Evolutionary conservation across 148 eudicot genomes (phyloP).

Genomic region (Rhododendron simsii): DNA sequence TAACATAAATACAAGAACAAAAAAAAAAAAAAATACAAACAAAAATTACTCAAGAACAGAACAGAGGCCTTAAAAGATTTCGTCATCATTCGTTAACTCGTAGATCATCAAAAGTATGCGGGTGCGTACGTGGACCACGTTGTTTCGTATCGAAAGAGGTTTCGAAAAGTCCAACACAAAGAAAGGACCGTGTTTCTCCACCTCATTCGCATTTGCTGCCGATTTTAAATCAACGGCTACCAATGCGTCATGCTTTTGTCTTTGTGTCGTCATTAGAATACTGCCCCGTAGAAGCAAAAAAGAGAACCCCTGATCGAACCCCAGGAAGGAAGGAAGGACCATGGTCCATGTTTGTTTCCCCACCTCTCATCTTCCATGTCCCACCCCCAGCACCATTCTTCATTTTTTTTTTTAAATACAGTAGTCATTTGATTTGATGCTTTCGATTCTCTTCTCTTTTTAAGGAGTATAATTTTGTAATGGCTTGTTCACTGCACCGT

Average conservation of each 20-base stretch:
- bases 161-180: neutral
- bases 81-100: neutral
- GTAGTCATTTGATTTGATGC: neutral
- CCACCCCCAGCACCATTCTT: neutral
- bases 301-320: neutral
- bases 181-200: neutral
- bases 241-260: neutral
- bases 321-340: neutral
- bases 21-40: too few relatives aligned
- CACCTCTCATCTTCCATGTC: neutral
- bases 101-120: neutral
- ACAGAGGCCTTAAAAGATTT: neutral
- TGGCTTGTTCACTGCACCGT: neutral
- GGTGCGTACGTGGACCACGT: neutral
- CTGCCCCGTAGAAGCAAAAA: neutral
- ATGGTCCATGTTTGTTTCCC: neutral
- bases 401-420: neutral
- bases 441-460: neutral
- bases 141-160: neutral
- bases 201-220: neutral
- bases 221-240: neutral
- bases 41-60: too few relatives aligned
- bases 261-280: neutral
- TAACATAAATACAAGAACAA: too few relatives aligned
- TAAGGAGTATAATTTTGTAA: neutral